Evolutionary conservation across 139 green algal species (phyloP), one percentile per base, ranked within the genome.

Genomic region (Chlamydomonas schloesseri): DNA sequence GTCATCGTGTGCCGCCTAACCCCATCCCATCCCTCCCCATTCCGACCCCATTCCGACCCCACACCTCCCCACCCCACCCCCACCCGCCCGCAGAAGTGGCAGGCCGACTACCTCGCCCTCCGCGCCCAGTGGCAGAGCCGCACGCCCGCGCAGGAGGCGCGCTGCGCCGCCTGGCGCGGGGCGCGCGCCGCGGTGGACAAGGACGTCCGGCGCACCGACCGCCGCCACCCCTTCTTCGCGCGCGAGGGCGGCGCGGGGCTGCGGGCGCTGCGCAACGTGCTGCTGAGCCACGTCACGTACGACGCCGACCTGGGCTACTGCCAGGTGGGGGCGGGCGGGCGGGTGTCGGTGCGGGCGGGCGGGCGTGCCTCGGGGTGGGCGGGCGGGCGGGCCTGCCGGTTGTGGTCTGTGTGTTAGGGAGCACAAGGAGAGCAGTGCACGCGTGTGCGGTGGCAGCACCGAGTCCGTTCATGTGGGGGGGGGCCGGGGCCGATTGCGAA

Each of bases 251-350:
- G 89, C 71, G n/a, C 46, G 20, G 82, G 89, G 46, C 67, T 92
- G 67, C 73, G 75, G 18, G 84, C 78, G 6, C 83, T 94, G 74
- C 86, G 89, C 13, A 78, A 89, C 71, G 79, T 95, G 36, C 88
- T 94, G 82, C 91, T 98, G 28, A 93, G 91, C 9, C 97, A 99
- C 85, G 67, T 90, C 33, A 90, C 96, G 84, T 98, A 94, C 93
- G 98, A 99, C 89, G 94, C 94, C 55, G 95, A 99, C 88, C 89
- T 99, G 58, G 94, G 96, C 21, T 99, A 98, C 84, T 96, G 91
- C 85, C 96, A 98, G 91, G 94, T 87, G 62, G 8, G 77, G 55
- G 47, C 34, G 17, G 47, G 68, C 8, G 68, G 33, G 26, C 28
- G 6, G 68, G 68, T 9, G 42, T 5, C 6, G 6, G 42, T 5